Percentiles rank a stretch among this genome's conserved stretches.
Conservation (phyloP, 2,329 filamentous ascomycete species). For the Colletotrichum sp. region DNA sequence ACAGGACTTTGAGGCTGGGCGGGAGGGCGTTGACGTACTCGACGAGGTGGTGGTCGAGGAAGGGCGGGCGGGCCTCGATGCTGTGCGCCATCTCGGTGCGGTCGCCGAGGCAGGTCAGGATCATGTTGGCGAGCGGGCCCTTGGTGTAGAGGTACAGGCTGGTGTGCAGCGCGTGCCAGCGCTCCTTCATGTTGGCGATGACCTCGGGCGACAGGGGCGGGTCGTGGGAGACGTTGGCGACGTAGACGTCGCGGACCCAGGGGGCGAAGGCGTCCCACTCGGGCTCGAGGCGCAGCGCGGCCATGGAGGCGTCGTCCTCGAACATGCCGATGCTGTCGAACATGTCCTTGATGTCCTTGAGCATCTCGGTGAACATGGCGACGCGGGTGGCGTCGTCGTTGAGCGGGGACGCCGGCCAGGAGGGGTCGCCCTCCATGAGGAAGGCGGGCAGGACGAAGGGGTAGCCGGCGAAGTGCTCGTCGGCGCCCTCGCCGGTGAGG, state of each 20-base stretch:
- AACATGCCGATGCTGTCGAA: constrained; percentile 17
- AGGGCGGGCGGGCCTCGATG: constrained; percentile 39
- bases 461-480: constrained; percentile 62
- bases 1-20: constrained; percentile 31
- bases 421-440: constrained; percentile 51
- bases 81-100: constrained; percentile 40
- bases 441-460: constrained; percentile 49
- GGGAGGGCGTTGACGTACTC: constrained; percentile 35
- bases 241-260: constrained; percentile 21
- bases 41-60: constrained; percentile 36
- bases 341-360: constrained; percentile 8
- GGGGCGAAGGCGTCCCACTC: constrained; percentile 16
- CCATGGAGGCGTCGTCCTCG: constrained; percentile 3
- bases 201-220: constrained; percentile 22
- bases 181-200: constrained; percentile 25
- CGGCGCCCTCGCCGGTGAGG: constrained; percentile 56
- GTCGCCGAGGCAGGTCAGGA: constrained; percentile 36
- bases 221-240: constrained; percentile 17
- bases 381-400: not conserved
- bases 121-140: constrained; percentile 27
- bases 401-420: constrained; percentile 31
- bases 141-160: constrained; percentile 31
- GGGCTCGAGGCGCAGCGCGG: not conserved
- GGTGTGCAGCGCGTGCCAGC: constrained; percentile 35
- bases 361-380: constrained; percentile 14